These are phyloP conservation scores for Diaporthe nobilis DNA, from an alignment of 2,329 filamentous ascomycete genomes.

Conservation along the genomic window DNA sequence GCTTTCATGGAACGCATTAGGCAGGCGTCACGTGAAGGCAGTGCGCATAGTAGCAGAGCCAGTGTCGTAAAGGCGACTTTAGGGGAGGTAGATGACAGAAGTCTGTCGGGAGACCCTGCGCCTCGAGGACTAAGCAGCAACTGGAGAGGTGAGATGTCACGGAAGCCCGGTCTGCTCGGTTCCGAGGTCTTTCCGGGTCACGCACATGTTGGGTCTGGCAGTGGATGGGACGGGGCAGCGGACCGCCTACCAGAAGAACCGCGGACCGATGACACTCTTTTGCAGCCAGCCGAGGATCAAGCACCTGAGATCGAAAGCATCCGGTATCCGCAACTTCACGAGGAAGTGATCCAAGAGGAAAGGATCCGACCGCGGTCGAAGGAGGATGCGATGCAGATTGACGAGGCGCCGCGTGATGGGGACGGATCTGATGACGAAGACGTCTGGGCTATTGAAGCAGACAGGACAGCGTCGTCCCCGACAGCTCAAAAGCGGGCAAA, in stretches of 20 bases:
- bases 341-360: neutral
- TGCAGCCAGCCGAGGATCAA: slow-evolving; percentile 25
- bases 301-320: slow-evolving; percentile 16
- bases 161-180: neutral
- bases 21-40: slow-evolving; percentile 39
- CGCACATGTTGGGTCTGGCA: neutral
- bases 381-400: slow-evolving; percentile 27
- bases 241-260: slow-evolving; percentile 42
- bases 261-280: slow-evolving; percentile 44
- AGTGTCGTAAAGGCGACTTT: slow-evolving; percentile 1
- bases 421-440: slow-evolving; percentile 58
- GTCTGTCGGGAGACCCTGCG: slow-evolving; percentile 9
- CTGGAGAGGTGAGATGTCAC: slow-evolving; percentile 7
- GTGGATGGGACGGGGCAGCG: slow-evolving; percentile 44
- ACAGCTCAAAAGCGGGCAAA: slow-evolving; percentile 44
- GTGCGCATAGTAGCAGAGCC: slow-evolving; percentile 34
- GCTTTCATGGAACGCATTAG: slow-evolving; percentile 41
- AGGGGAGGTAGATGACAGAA: slow-evolving; percentile 39
- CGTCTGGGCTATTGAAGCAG: slow-evolving; percentile 71
- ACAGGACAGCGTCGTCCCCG: slow-evolving; percentile 57
- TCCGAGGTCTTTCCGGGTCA: neutral
- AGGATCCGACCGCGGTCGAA: neutral
- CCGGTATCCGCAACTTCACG: neutral
- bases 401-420: slow-evolving; percentile 39
- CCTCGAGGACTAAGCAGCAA: slow-evolving; percentile 6